A percentile compares a stretch with the other conserved stretches of the same genome.
Conservation (phyloP, 83 land plant species). For the Picea abies region DNA sequence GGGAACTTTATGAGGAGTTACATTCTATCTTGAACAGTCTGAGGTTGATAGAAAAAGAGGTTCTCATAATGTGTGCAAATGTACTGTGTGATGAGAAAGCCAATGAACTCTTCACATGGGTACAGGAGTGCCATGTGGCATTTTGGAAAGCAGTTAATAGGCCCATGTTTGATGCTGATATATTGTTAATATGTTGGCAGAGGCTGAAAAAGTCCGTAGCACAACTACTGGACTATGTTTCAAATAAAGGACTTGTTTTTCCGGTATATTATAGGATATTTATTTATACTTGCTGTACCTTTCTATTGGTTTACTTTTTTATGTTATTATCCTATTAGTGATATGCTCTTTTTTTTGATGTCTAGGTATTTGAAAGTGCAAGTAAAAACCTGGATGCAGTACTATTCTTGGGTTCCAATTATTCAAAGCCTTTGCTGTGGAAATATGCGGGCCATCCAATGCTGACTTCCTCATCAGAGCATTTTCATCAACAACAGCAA, state of each 20-base stretch:
- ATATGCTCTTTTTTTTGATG: constrained; percentile 7
- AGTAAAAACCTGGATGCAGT: constrained; percentile 28
- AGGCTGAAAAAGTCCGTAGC: constrained; percentile 26
- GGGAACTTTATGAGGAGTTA: constrained; percentile 5
- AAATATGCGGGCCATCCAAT: constrained; percentile 84
- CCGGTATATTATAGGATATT: not conserved
- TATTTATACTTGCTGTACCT: not conserved
- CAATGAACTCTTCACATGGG: constrained; percentile 3
- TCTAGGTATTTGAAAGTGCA: constrained; percentile 18
- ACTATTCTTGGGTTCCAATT: constrained; percentile 23
- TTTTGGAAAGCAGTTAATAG: constrained; percentile 30
- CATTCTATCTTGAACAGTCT: constrained; percentile 5
- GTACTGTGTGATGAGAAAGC: constrained; percentile 10
- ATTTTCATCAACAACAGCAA: constrained; percentile 49
- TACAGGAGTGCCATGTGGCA: constrained; percentile 36
- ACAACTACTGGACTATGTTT: not conserved
- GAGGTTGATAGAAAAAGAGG: constrained; percentile 20
- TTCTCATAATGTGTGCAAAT: constrained; percentile 15
- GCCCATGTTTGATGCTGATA: constrained; percentile 24
- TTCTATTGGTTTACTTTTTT: not conserved
- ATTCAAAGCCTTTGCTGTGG: constrained; percentile 77
- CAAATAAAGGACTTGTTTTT: constrained; percentile 2
- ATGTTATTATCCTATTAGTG: not conserved
- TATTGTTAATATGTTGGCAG: constrained; percentile 36
- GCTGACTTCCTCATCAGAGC: constrained; percentile 51